Conservation (phyloP, 2,329 filamentous ascomycete species). For the Dactylellina drechsleri region DNA sequence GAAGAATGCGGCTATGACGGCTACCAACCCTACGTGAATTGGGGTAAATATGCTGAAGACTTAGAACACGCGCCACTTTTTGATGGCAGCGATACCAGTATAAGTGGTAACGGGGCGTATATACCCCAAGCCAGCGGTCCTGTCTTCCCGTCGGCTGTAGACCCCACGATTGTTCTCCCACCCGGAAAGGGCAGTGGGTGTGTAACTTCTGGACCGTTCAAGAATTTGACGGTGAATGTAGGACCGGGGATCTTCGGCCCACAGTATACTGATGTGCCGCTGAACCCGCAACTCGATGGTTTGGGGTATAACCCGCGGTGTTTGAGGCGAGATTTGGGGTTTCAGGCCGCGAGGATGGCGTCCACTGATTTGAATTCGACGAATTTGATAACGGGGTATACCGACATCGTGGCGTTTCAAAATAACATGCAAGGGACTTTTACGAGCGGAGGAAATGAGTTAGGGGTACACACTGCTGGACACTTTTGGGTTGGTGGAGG, state of each 20-base stretch:
- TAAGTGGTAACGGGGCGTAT: conserved; percentile 64
- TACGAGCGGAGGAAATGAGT: conserved; percentile 56
- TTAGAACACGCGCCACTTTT: conserved; percentile 64
- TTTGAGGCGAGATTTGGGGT: conserved; percentile 61
- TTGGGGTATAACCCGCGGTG: conserved; percentile 61
- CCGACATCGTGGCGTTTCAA: conserved; percentile 63
- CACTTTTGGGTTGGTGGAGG: conserved; percentile 64
- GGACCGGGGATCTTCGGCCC: conserved; percentile 57
- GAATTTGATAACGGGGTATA: conserved; percentile 42
- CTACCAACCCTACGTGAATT: conserved; percentile 66
- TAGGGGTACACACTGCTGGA: conserved; percentile 63
- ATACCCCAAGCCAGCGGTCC: conserved; percentile 58
- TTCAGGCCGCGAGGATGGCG: conserved; percentile 28
- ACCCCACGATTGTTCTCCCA: conserved; percentile 63
- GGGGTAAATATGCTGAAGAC: conserved; percentile 62
- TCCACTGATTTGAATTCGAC: conserved; percentile 44
- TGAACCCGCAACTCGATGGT: conserved; percentile 46
- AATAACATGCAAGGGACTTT: conserved; percentile 64
- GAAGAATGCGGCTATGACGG: conserved; percentile 64
- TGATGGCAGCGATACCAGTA: conserved; percentile 65
- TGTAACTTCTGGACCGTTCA: conserved; percentile 61
- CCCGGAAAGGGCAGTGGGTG: conserved; percentile 62
- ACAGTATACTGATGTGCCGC: conserved; percentile 28
- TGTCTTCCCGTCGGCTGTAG: conserved; percentile 39
- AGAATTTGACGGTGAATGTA: conserved; percentile 63